Conservation (phyloP, 2,329 filamentous ascomycete genomes). For the Teratosphaeria nubilosa region DNA sequence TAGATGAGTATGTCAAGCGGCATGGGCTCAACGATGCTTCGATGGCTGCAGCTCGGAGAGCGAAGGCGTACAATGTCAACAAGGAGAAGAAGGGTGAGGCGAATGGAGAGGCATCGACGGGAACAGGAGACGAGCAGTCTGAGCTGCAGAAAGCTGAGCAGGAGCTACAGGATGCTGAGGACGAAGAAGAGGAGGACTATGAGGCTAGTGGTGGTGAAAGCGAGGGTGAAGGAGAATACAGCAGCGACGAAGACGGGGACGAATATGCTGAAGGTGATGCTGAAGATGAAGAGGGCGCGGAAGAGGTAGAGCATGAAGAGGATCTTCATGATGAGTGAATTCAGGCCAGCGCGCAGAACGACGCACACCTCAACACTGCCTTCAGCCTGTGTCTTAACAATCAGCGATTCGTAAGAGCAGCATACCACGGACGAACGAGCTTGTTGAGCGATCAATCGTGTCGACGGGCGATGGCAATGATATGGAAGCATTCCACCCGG, state of each 20-base stretch:
- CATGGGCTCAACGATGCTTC: slow-evolving; percentile 54
- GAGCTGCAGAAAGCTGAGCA: slow-evolving; percentile 24
- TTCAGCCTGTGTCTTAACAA: no score
- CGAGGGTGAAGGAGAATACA: slow-evolving; percentile 24
- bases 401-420: no score
- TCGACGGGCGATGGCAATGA: neutral
- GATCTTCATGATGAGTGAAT: slow-evolving; percentile 2
- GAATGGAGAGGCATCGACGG: slow-evolving; percentile 9
- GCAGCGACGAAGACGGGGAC: slow-evolving; percentile 18
- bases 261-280: slow-evolving; percentile 16
- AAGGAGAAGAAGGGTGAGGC: slow-evolving; percentile 24
- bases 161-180: slow-evolving; percentile 24
- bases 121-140: slow-evolving; percentile 14
- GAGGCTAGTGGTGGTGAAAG: slow-evolving; percentile 24
- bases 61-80: slow-evolving; percentile 49
- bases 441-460: neutral
- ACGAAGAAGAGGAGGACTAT: slow-evolving; percentile 26
- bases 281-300: slow-evolving; percentile 11
- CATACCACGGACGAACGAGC: no score
- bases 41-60: slow-evolving; percentile 49
- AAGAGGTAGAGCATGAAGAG: slow-evolving; percentile 15
- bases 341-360: neutral
- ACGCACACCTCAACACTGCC: neutral
- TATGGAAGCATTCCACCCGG: neutral
- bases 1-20: slow-evolving; percentile 52